Percentiles rank a stretch among this genome's conserved stretches.
Conservation (phyloP, 208 protist genomes). For the Crithidia mellificae region DNA sequence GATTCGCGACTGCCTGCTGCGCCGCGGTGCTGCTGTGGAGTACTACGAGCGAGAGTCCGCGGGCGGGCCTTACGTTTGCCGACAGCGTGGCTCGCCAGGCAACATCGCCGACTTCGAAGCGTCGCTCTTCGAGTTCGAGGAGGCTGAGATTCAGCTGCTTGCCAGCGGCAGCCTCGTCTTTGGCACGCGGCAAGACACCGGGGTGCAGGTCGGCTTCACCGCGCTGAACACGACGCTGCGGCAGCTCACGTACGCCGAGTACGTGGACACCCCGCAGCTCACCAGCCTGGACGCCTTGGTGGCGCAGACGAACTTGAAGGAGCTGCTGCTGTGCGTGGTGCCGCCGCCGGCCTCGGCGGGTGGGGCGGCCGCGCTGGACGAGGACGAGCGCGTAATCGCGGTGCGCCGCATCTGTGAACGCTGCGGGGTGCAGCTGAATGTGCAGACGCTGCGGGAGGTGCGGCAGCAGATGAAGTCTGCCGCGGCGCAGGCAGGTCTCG, state of each 20-base stretch:
- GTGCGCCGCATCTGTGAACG: slow-evolving; percentile 85
- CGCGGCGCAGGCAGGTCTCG: slow-evolving; percentile 27
- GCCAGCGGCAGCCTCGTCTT: slow-evolving; percentile 67
- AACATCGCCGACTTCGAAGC: slow-evolving; percentile 91
- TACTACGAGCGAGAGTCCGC: slow-evolving; percentile 63
- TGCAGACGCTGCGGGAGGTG: slow-evolving; percentile 36
- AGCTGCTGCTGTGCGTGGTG: slow-evolving; percentile 56
- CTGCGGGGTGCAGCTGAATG: slow-evolving; percentile 52
- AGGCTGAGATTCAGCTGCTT: slow-evolving; percentile 86
- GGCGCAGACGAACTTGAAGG: slow-evolving; percentile 84
- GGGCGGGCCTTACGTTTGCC: slow-evolving; percentile 63
- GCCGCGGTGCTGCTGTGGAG: slow-evolving; percentile 73
- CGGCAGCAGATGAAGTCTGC: slow-evolving; percentile 34
- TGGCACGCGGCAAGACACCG: slow-evolving; percentile 27
- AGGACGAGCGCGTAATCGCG: slow-evolving; percentile 52
- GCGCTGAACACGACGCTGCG: slow-evolving; percentile 87
- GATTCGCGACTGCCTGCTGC: slow-evolving; percentile 86
- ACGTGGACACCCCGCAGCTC: slow-evolving; percentile 73
- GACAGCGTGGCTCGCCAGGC: slow-evolving; percentile 86
- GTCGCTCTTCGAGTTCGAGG: slow-evolving; percentile 85
- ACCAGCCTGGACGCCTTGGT: slow-evolving; percentile 77
- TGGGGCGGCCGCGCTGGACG: slow-evolving; percentile 10
- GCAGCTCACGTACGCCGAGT: slow-evolving; percentile 75
- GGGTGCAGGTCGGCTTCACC: slow-evolving; percentile 68
- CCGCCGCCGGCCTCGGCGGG: slow-evolving; percentile 2